phyloP scores from a whole-genome alignment of 1,139 yeast genomes.

The Saccharomycopsis phalli region DNA sequence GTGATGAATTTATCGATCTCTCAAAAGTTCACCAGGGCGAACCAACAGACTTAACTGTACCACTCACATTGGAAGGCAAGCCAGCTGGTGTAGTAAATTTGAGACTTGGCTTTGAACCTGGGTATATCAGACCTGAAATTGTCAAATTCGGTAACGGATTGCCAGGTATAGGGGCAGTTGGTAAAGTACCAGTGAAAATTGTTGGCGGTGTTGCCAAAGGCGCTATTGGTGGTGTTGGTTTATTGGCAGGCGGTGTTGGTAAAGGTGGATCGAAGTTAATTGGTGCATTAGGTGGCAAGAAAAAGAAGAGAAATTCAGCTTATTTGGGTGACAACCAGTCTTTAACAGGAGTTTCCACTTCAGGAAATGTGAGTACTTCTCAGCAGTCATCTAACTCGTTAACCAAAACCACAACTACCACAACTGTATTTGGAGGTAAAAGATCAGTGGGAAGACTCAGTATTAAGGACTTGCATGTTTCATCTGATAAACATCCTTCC shows the following conservation, averaged over 20 bases:
- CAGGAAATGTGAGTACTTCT: neutral
- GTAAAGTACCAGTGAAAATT: slow-evolving; percentile 25
- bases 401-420: slow-evolving; percentile 1
- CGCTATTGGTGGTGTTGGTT: slow-evolving; percentile 30
- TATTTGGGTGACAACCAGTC: neutral
- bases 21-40: slow-evolving; percentile 38
- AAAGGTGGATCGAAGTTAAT: slow-evolving; percentile 36
- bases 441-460: slow-evolving; percentile 17
- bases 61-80: slow-evolving; percentile 42
- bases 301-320: slow-evolving; percentile 9
- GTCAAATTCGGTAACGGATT: slow-evolving; percentile 29
- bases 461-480: slow-evolving; percentile 29
- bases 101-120: slow-evolving; percentile 51
- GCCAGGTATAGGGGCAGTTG: slow-evolving; percentile 29
- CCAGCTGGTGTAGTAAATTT: slow-evolving; percentile 41
- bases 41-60: slow-evolving; percentile 38
- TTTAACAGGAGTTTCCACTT: neutral
- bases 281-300: slow-evolving; percentile 23
- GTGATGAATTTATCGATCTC: slow-evolving; percentile 42
- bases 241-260: slow-evolving; percentile 37
- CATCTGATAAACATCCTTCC: slow-evolving; percentile 24
- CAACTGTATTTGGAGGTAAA: slow-evolving; percentile 5
- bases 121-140: slow-evolving; percentile 54
- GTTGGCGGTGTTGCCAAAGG: slow-evolving; percentile 24
- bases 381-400: neutral